These are phyloP conservation scores for Acacia crassicarpa DNA, from an alignment of 306 rosid species.

Conservation along the genomic window DNA sequence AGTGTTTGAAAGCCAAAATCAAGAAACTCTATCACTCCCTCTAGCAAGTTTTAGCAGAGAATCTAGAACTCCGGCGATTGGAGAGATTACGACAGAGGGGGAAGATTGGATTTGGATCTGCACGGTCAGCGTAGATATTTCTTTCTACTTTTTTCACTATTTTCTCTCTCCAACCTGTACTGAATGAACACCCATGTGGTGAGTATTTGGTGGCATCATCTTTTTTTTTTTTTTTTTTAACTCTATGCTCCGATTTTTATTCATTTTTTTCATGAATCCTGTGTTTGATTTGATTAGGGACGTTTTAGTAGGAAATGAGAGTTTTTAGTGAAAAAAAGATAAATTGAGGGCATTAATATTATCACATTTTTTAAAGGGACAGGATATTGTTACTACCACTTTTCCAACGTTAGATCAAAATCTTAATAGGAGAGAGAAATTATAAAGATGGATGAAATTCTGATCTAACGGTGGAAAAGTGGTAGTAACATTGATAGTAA, in stretches of 20 bases:
- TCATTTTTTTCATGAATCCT: not conserved
- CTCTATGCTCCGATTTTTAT: not conserved
- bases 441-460: too few species aligned
- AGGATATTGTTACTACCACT: too few species aligned
- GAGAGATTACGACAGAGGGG: not conserved
- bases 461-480: too few species aligned
- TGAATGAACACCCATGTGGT: not conserved
- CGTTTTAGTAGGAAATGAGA: not conserved
- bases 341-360: too few species aligned
- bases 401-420: too few species aligned
- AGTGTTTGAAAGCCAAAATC: not conserved
- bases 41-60: not conserved
- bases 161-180: not conserved
- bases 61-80: not conserved
- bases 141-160: not conserved
- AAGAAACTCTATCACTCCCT: not conserved
- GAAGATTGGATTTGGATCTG: constrained; percentile 23
- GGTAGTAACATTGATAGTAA: too few species aligned
- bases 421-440: too few species aligned
- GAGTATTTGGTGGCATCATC: not conserved
- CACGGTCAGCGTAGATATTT: constrained; percentile 44
- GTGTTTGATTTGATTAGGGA: not conserved
- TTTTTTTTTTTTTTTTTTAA: not conserved
- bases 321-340: too few species aligned
- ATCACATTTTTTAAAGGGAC: too few species aligned